Base-by-base conservation (phyloP, 257 asterid species). In the Lithospermum erythrorhizon region DNA sequence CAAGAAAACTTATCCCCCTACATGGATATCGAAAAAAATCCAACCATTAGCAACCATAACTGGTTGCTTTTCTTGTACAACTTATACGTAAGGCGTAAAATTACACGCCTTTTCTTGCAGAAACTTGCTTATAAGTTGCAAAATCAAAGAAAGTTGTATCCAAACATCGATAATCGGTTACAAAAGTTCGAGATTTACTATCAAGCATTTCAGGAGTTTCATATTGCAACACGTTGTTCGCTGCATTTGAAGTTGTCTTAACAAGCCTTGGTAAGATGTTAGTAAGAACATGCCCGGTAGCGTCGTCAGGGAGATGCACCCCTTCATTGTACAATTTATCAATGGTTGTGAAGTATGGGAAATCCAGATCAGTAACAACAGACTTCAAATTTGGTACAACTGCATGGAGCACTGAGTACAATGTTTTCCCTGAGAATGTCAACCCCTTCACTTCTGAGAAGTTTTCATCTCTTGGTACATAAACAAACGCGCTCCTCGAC, bases 401-500 rank as follows among this genome's bases (percentile, higher is more conserved):
- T 2, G 72, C 76, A 5, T 78, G 95, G 0, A 81, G n/a, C 55
- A 72, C 86, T 0, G 85, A 70, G 54, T 59, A 71, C 1, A 87
- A 0, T 2, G 87, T 52, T 21, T 79, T 85, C 13, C 69, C 86
- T 0, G 60, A 18, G 80, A 85, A 81, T 3, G 79, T 58, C 59
- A 19, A 0, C 22, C 52, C 47, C 78, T 87, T 87, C 13, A 81
- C 69, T 59, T 82, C 83, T 1, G 89, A 66, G 58, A 88, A 85
- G 3, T 75, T 74, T 58, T 88, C 94, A 55, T 85, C 94, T 61
- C 96, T 78, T 14, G 96, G 96, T 45, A 87, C 87, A 49, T 87
- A 87, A 0, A 72, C 24, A 14, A 0, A 0, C 2, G 3, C 0
- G 49, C 64, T 21, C 69, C 82, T 79, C 0, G 87, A 21, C 75